Evolutionary conservation across 2,329 filamentous ascomycete species (phyloP), one percentile per base, ranked within the genome.

Genomic region (Elsinoe australis): DNA sequence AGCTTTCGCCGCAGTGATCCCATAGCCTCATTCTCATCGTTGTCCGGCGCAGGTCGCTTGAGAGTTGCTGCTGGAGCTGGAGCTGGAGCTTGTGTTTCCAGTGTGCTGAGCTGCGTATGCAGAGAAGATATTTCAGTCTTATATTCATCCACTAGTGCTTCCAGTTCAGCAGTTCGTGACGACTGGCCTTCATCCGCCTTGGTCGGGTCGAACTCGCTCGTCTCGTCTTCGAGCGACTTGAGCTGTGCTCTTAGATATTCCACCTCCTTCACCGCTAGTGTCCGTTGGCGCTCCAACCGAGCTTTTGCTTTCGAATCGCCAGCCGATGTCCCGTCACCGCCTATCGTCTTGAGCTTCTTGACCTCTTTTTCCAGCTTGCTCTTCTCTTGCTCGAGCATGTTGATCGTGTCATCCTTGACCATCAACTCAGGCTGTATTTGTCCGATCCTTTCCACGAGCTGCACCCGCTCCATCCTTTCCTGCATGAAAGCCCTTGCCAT

Each of bases 231-330:
- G 52, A 94, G 69, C 0, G 85, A 83, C 67, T 89, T 89, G 48
- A 96, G 75, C 64, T 98, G 92, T 0, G 87, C 90, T 17, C 92
- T 85, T 5, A 98, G 75, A 62, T 94, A 95, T 56, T 95, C 89
- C 0, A 92, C 87, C 63, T 98, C 94, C 61, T 95, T 95, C 18
- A 87, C 75, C 0, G 89, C 87, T 5, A 98, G 75, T 1, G 76
- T 79, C 50, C 87, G 85, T 62, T 96, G 90, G 51, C 92, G 77
- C 58, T 98, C 90, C 0, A 95, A 70, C 24, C 92, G 79, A 47
- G 84, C 71, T 34, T 80, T 82, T 1, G 78, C 75, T 66, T 88
- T 78, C 53, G 62, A 84, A 58, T 87, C 84, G 12, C 53, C 55
- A 3, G 68, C 68, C 1, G 70, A 66, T 4, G 46, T 49, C 10